Evolutionary conservation across 169 alveolate genomes (phyloP).

Genomic region (Plasmodium berghei): DNA sequence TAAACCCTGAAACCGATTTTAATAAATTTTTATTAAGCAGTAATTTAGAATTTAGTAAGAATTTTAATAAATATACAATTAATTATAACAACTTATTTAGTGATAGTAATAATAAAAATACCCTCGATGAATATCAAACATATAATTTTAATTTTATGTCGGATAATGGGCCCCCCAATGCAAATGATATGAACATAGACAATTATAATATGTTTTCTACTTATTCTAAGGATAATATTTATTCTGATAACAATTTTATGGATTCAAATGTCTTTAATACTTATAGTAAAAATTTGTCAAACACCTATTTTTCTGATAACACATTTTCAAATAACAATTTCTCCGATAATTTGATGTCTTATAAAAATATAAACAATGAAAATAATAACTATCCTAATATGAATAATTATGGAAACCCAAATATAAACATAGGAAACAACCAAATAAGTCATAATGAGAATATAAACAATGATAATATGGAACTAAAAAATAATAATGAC

Average conservation of each 20-base stretch:
- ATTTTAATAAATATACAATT: constrained; percentile 65
- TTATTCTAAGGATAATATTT: constrained; percentile 30
- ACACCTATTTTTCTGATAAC: constrained; percentile 46
- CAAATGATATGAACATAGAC: constrained; percentile 44
- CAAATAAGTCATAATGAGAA: not conserved
- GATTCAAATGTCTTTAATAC: constrained; percentile 40
- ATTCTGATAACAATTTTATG: constrained; percentile 30
- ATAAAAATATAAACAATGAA: constrained; percentile 40
- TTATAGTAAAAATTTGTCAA: constrained; percentile 55
- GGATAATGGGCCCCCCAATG: constrained; percentile 2
- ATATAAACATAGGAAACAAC: not conserved
- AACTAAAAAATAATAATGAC: not conserved
- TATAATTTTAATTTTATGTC: constrained; percentile 48
- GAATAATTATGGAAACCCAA: constrained; percentile 9
- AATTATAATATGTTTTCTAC: constrained; percentile 47
- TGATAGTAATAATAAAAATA: constrained; percentile 35
- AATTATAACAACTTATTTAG: constrained; percentile 71
- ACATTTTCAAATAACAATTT: constrained; percentile 48
- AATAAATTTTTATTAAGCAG: constrained; percentile 32
- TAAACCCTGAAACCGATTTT: constrained; percentile 54
- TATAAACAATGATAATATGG: not conserved
- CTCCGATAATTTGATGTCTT: constrained; percentile 35
- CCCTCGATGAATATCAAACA: constrained; percentile 39
- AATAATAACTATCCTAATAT: constrained; percentile 10
- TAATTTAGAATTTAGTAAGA: constrained; percentile 59